These are phyloP conservation scores for Collybiopsis luxurians DNA, from an alignment of 768 basidiomycete species.

Conservation along the genomic window DNA sequence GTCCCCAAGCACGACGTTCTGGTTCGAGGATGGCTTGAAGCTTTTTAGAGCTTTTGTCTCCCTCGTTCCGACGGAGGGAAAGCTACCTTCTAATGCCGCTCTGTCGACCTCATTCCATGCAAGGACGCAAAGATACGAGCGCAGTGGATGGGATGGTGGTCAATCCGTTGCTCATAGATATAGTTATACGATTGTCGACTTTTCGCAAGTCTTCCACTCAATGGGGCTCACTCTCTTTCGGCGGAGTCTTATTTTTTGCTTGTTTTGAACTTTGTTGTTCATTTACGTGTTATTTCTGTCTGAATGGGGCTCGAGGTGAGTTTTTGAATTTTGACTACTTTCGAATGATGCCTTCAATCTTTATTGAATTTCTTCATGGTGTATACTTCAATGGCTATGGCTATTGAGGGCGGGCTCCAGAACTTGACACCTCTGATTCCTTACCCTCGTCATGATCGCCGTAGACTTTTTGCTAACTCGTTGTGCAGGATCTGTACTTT, in stretches of 20 bases:
- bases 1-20: conserved; percentile 65
- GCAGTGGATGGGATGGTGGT: conserved; percentile 30
- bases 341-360: conserved; percentile 55
- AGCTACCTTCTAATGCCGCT: conserved; percentile 51
- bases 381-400: conserved; percentile 50
- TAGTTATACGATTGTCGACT: conserved; percentile 81
- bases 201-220: conserved; percentile 61
- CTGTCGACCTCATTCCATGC: conserved; percentile 46
- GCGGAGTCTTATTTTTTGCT: conserved; percentile 50
- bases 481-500: too few species aligned
- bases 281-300: conserved; percentile 6
- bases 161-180: conserved; percentile 77
- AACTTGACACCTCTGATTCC: conserved; percentile 58
- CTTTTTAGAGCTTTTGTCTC: conserved; percentile 28
- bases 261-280: conserved; percentile 52
- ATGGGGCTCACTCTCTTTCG: conserved; percentile 91
- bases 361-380: conserved; percentile 93
- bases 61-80: conserved; percentile 18
- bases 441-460: not conserved
- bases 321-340: conserved; percentile 18
- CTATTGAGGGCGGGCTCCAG: conserved; percentile 66
- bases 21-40: conserved; percentile 52
- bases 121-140: conserved; percentile 79
- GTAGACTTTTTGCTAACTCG: not conserved
- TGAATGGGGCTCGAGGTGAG: not conserved